These are phyloP conservation scores for Yamadazyma tumulicola DNA, from an alignment of 805 yeast genomes.

Conservation along the genomic window DNA sequence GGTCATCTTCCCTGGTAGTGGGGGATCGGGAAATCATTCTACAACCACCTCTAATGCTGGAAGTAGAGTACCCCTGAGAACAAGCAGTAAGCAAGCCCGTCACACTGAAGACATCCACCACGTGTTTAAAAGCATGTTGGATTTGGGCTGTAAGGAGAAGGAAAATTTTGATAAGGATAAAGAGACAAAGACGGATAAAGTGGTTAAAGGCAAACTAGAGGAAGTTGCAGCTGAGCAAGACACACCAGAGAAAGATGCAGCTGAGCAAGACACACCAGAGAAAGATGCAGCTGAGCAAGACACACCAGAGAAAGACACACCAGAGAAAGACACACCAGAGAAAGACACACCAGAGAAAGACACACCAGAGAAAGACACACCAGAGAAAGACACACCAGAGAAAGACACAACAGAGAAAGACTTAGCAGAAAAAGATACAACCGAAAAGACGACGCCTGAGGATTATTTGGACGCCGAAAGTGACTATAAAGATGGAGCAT, in stretches of 20 bases:
- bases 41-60: slow-evolving; percentile 24
- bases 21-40: slow-evolving; percentile 19
- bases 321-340: not conserved
- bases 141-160: too few species aligned
- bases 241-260: not conserved
- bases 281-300: not conserved
- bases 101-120: slow-evolving; percentile 7
- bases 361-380: too few species aligned
- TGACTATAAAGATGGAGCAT: slow-evolving; percentile 7
- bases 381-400: too few species aligned
- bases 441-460: not conserved
- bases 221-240: not conserved
- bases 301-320: not conserved
- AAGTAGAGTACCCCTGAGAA: slow-evolving; percentile 31
- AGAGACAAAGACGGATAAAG: slow-evolving; percentile 1
- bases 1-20: slow-evolving; percentile 10
- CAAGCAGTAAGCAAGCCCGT: slow-evolving; percentile 19
- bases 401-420: too few species aligned
- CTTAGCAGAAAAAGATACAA: not conserved
- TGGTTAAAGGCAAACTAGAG: not conserved
- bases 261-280: too few species aligned
- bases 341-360: slow-evolving; percentile 1
- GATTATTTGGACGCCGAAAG: not conserved
- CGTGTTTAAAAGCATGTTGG: slow-evolving; percentile 35
- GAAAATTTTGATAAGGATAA: slow-evolving; percentile 3